phyloP scores from a whole-genome alignment of 305 asterid species.

The Lippia alba region DNA sequence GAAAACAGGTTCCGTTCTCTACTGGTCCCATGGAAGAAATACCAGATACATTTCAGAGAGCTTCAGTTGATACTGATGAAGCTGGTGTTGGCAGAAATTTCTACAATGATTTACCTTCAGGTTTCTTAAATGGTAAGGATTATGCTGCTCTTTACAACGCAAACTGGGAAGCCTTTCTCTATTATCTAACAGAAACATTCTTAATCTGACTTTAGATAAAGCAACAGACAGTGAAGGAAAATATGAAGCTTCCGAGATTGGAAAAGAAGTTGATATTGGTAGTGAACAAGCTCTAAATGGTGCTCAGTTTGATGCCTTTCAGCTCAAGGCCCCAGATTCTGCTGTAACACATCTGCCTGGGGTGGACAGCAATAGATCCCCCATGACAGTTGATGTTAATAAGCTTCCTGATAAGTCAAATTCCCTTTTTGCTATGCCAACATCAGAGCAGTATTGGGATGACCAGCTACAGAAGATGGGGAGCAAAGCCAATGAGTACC shows the following conservation, averaged over 20 bases:
- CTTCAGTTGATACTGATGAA: constrained; percentile 41
- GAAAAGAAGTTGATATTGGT: constrained; percentile 39
- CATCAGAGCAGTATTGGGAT: constrained; percentile 62
- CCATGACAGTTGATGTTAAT: constrained; percentile 46
- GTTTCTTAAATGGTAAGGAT: constrained; percentile 40
- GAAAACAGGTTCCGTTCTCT: constrained; percentile 47
- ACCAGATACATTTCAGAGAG: constrained; percentile 41
- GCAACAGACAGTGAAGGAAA: constrained; percentile 42
- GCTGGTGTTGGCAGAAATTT: constrained; percentile 42
- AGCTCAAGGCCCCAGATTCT: constrained; percentile 43
- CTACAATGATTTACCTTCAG: constrained; percentile 41
- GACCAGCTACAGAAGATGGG: constrained; percentile 52
- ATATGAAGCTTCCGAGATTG: constrained; percentile 43
- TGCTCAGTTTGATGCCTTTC: constrained; percentile 52
- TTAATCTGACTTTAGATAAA: constrained; percentile 43
- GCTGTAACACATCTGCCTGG: constrained; percentile 42
- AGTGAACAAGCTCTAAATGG: constrained; percentile 38
- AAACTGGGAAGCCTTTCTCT: constrained; percentile 15
- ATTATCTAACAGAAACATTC: constrained; percentile 27
- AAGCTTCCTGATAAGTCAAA: constrained; percentile 52
- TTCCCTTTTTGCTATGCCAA: constrained; percentile 41
- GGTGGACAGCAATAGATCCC: constrained; percentile 42
- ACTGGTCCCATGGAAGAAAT: constrained; percentile 46
- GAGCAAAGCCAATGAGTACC: constrained; percentile 47
- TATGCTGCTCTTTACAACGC: constrained; percentile 13